Evolutionary conservation across 345 rosid genomes (phyloP).

Genomic region (Acer saccharum): DNA sequence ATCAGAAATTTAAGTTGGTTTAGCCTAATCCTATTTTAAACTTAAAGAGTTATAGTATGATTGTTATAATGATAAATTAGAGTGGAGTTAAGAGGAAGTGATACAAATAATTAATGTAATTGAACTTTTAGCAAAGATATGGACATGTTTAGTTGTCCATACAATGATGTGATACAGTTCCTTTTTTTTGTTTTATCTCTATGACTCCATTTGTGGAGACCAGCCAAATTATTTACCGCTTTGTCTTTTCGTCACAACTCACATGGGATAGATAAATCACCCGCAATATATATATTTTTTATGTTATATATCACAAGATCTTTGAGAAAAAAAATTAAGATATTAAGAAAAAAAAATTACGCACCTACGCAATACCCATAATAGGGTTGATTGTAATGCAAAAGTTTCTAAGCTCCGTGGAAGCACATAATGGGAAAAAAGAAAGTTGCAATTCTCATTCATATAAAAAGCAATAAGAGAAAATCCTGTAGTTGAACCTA

Average conservation of each 20-base stretch:
- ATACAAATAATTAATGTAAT: neutral
- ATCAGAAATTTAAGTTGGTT: too few species aligned
- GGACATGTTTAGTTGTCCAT: neutral
- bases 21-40: too few species aligned
- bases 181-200: neutral
- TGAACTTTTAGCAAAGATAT: neutral
- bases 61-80: neutral
- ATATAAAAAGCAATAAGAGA: neutral
- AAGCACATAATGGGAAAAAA: neutral
- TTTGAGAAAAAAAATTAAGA: too few species aligned
- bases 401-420: neutral
- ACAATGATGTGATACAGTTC: neutral
- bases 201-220: neutral
- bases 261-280: neutral
- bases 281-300: too few species aligned
- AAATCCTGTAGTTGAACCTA: conserved; percentile 9
- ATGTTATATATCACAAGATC: too few species aligned
- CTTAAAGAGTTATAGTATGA: too few species aligned
- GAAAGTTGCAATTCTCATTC: neutral
- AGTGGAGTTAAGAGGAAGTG: neutral
- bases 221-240: too few species aligned
- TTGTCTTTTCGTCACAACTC: neutral
- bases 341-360: neutral
- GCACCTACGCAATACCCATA: neutral
- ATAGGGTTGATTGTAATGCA: neutral